Percentiles rank a stretch among this genome's conserved stretches.
phyloP scores from a whole-genome alignment of 2,329 filamentous ascomycete genomes.

The Moelleriella libera region DNA sequence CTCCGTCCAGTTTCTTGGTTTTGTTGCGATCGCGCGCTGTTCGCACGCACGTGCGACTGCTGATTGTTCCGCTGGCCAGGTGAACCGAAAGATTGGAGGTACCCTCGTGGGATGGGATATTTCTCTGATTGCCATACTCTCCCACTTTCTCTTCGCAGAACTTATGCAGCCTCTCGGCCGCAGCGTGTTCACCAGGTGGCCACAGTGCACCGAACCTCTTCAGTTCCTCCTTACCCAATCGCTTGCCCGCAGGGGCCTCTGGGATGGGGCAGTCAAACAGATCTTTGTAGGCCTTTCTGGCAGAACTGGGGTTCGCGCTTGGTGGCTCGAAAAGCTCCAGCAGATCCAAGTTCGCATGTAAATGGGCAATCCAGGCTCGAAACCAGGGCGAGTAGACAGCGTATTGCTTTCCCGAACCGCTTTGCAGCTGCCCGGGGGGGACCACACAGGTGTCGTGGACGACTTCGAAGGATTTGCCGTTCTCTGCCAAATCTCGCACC shows the following conservation, averaged over 20 bases:
- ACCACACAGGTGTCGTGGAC: conserved; percentile 77
- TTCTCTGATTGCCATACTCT: conserved; percentile 49
- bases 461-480: conserved; percentile 54
- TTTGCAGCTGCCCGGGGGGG: conserved; percentile 52
- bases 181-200: conserved; percentile 66
- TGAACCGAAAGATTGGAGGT: conserved; percentile 64
- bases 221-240: conserved; percentile 42
- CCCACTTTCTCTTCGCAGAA: conserved; percentile 53
- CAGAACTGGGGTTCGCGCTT: conserved; percentile 15
- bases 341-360: conserved; percentile 56
- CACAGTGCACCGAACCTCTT: conserved; percentile 45
- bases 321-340: conserved; percentile 45
- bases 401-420: conserved; percentile 62
- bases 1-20: conserved; percentile 50
- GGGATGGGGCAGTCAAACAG: conserved; percentile 52
- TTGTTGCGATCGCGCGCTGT: conserved; percentile 49
- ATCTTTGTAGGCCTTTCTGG: conserved; percentile 28
- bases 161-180: conserved; percentile 43
- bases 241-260: conserved; percentile 47
- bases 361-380: conserved; percentile 56
- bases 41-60: conserved; percentile 51
- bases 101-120: conserved; percentile 44
- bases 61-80: conserved; percentile 53
- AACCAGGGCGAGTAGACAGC: conserved; percentile 79
- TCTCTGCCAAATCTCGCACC: conserved; percentile 43